These are phyloP conservation scores for Podaxis sp. DNA, from an alignment of 768 basidiomycete genomes.

Conservation along the genomic window DNA sequence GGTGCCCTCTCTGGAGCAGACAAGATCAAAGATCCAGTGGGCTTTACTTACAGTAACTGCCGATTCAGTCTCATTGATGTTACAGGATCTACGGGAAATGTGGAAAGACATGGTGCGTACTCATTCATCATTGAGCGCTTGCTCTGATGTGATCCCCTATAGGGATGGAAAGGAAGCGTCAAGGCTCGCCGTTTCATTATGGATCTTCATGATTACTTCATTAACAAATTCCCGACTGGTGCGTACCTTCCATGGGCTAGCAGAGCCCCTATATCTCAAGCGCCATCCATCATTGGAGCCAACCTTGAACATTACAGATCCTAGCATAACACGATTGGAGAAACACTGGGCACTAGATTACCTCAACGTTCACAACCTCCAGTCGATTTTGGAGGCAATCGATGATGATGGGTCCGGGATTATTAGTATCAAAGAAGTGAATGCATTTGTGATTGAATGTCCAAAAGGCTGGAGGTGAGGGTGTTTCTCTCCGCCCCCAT, in stretches of 20 bases:
- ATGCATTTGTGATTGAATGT: slow-evolving; percentile 32
- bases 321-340: slow-evolving; percentile 19
- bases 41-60: too few species aligned
- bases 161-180: slow-evolving; percentile 55
- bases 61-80: neutral
- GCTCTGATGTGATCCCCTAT: neutral
- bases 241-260: neutral
- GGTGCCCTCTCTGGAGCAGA: slow-evolving; percentile 20
- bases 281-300: neutral
- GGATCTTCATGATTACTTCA: neutral
- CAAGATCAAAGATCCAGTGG: too few species aligned
- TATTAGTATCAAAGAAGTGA: slow-evolving; percentile 40
- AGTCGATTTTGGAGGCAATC: slow-evolving; percentile 39
- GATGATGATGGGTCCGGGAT: slow-evolving; percentile 44
- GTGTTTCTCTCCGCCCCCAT: neutral
- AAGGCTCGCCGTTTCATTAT: slow-evolving; percentile 42
- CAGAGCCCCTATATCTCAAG: neutral
- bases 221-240: neutral
- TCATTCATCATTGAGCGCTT: neutral
- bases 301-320: slow-evolving; percentile 3
- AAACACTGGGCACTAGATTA: slow-evolving; percentile 40
- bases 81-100: too few species aligned
- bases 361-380: slow-evolving; percentile 38
- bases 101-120: neutral
- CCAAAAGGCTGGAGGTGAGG: slow-evolving; percentile 38